Evolutionary conservation across 140 eudicot species (phyloP), one percentile per base, ranked within the genome.

Genomic region (Stevia rebaudiana): DNA sequence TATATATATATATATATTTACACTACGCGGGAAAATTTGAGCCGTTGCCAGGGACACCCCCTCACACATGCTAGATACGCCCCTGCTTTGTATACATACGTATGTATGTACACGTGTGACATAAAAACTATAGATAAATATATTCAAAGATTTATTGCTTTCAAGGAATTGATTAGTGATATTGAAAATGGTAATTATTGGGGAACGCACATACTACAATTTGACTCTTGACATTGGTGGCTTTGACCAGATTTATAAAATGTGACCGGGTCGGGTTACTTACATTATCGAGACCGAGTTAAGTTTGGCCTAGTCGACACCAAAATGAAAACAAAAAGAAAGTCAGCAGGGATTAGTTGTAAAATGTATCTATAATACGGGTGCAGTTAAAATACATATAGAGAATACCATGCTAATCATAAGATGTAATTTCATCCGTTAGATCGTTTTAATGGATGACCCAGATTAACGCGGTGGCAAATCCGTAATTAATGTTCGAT

Each of bases 191-290:
- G 53, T 64, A 73, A 57, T 65, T 65, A 65, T 2, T 62, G 74
- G 78, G 78, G 68, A 66, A 28, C 33, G 4, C 33, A 2, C 33
- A 28, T 28, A 28, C 33, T 28, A 4, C 33, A 28, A 50, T 39
- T 74, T 74, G 74, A 74, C 79, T 59, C 69, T 74, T 74, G 79
- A 74, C 79, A 62, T 72, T 62, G 64, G 76, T 72, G 70, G 65
- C 74, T 74, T 74, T 74, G 79, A 74, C 79, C 74, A 74, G 24
- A n/a, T 48, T 74, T 61, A 67, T 74, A 12, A 66, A 58, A 66
- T n/a, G n/a, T n/a, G n/a, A n/a, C n/a, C n/a, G n/a, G 47, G 57
- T 56, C 37, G 79, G 63, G 30, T 37, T 66, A 40, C 69, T 66
- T 74, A 37, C 62, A 13, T 74, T 74, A 67, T 67, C 79, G 67